A percentile compares a stretch with the other conserved stretches of the same genome.
Conservation (phyloP, 1,284 basidiomycete genomes). For the Irpex rosettiformis region DNA sequence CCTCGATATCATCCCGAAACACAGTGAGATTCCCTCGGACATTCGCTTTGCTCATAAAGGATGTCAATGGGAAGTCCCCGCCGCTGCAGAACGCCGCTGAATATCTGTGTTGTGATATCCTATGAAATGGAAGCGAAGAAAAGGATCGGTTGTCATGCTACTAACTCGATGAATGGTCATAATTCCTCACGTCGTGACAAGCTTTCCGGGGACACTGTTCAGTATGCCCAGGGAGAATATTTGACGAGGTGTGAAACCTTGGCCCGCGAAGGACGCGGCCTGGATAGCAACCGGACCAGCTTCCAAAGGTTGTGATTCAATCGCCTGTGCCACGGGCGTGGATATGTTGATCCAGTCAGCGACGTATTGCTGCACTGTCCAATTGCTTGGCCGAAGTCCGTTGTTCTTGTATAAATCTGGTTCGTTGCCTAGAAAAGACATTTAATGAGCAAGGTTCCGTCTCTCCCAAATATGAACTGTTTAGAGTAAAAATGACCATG, state of each 20-base stretch:
- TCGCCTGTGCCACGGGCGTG: conserved; percentile 28
- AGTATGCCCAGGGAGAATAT: conserved; percentile 35
- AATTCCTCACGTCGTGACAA: conserved; percentile 32
- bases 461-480: too few relatives aligned
- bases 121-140: conserved; percentile 21
- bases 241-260: conserved; percentile 57
- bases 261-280: conserved; percentile 50
- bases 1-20: conserved; percentile 48
- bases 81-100: conserved; percentile 56
- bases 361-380: conserved; percentile 49
- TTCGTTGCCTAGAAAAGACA: conserved; percentile 43
- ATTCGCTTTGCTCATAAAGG: conserved; percentile 57
- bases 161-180: too few relatives aligned
- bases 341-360: conserved; percentile 40
- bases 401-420: conserved; percentile 55
- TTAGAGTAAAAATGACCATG: too few relatives aligned
- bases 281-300: conserved; percentile 40
- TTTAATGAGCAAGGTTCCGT: too few relatives aligned
- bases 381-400: conserved; percentile 41
- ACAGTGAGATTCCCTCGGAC: conserved; percentile 55
- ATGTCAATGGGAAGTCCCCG: conserved; percentile 43
- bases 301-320: neutral
- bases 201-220: conserved; percentile 28
- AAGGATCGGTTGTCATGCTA: neutral
- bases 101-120: conserved; percentile 63